phyloP scores from a whole-genome alignment of 257 asterid genomes.

The Scutellaria baicalensis region DNA sequence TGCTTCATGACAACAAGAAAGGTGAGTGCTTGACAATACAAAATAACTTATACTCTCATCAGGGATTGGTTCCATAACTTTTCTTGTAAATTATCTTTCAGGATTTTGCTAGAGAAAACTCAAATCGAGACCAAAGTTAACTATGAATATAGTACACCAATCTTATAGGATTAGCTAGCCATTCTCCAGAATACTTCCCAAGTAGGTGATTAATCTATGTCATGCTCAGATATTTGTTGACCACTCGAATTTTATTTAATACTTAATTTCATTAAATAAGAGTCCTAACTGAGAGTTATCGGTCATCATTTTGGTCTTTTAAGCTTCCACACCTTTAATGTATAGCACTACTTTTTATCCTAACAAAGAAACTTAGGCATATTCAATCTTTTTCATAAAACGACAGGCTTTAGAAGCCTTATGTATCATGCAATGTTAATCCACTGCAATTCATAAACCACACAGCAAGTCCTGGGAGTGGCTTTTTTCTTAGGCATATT shows the following conservation, averaged over 20 bases:
- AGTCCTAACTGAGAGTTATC: neutral
- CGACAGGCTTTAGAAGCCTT: neutral
- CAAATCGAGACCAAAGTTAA: neutral
- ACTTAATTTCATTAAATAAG: neutral
- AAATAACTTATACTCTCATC: neutral
- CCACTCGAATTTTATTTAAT: neutral
- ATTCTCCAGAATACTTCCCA: neutral
- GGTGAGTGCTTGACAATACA: neutral
- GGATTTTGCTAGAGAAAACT: neutral
- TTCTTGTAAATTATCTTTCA: neutral
- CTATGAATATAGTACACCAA: neutral
- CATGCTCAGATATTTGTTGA: neutral
- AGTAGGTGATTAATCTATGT: neutral
- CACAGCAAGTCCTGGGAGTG: too few species aligned
- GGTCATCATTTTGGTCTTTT: neutral
- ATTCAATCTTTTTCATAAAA: neutral
- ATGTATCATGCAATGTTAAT: neutral
- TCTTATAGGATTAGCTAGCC: neutral
- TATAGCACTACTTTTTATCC: neutral
- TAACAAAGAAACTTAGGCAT: neutral
- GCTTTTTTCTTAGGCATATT: conserved; percentile 1
- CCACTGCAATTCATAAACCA: neutral
- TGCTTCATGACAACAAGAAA: neutral
- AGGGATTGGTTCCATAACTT: neutral
- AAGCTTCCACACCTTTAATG: neutral